These are phyloP conservation scores for Mycena indigotica DNA, from an alignment of 768 basidiomycete genomes.

Conservation along the genomic window DNA sequence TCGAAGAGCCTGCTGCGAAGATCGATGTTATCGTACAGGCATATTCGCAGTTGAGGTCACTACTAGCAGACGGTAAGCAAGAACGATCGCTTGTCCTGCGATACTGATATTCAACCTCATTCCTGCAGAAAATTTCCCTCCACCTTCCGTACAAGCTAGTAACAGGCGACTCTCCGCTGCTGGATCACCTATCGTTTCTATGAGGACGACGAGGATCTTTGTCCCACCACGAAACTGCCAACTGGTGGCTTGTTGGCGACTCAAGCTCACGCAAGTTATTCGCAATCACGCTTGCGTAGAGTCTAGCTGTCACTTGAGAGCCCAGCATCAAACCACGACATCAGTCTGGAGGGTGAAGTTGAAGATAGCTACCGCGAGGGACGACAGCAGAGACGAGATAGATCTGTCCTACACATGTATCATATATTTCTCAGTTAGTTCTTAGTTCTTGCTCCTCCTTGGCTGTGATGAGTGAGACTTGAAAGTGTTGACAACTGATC, in stretches of 20 bases:
- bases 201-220: conserved; percentile 75
- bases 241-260: conserved; percentile 99
- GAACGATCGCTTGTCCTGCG: no score
- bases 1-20: conserved; percentile 96
- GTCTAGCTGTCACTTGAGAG: conserved; percentile 93
- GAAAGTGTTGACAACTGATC: no score
- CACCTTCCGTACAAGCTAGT: conserved; percentile 82
- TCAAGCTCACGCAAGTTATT: conserved; percentile 77
- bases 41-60: conserved; percentile 91
- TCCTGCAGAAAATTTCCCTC: conserved; percentile 94
- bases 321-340: conserved; percentile 89
- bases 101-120: no score
- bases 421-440: conserved; percentile 8
- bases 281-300: conserved; percentile 81
- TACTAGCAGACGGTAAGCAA: conserved; percentile 76
- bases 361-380: conserved; percentile 87
- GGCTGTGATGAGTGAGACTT: no score
- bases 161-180: conserved; percentile 86
- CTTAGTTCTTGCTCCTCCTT: not conserved
- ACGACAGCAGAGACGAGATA: conserved; percentile 62
- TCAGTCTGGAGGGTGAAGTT: conserved; percentile 84
- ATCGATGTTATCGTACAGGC: conserved; percentile 96
- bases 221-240: conserved; percentile 85
- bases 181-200: conserved; percentile 73
- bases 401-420: conserved; percentile 13